These are phyloP conservation scores for Clavariopsis aquatica DNA, from an alignment of 495 filamentous ascomycete species.

Conservation along the genomic window DNA sequence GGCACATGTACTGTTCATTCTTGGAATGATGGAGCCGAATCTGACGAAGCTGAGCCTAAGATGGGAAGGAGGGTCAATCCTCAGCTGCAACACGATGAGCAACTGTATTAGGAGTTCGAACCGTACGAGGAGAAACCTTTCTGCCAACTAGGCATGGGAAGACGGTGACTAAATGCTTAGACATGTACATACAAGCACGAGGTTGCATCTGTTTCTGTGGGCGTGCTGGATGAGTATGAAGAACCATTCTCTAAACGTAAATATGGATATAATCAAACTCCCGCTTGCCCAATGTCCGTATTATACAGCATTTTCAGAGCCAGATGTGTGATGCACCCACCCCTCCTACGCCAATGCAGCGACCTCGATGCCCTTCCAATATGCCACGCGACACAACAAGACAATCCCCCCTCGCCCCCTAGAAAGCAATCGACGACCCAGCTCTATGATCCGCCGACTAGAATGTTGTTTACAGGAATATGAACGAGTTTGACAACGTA, in stretches of 20 bases:
- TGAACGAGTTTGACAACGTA: conserved; percentile 93
- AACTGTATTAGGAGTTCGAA: conserved; percentile 18
- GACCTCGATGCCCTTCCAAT: not conserved
- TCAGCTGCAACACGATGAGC: conserved; percentile 47
- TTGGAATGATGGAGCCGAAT: conserved; percentile 65
- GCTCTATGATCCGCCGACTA: conserved; percentile 69
- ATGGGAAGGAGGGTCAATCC: conserved; percentile 60
- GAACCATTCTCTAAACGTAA: not conserved
- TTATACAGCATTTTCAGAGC: conserved; percentile 24
- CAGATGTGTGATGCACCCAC: not conserved
- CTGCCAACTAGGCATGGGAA: conserved; percentile 32
- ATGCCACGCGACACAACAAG: not conserved
- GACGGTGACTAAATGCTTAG: conserved; percentile 4
- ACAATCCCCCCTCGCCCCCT: conserved; percentile 3
- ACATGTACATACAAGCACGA: not conserved
- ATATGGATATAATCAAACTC: conserved; percentile 35
- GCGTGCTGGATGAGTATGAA: not conserved
- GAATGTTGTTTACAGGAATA: conserved; percentile 81
- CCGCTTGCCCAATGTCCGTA: conserved; percentile 29
- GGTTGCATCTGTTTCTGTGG: not conserved
- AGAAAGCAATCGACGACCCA: not conserved
- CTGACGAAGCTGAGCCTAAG: conserved; percentile 66
- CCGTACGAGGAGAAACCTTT: not conserved
- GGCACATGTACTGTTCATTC: conserved; percentile 77
- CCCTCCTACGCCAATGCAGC: not conserved